Conservation (phyloP, 495 filamentous ascomycete genomes). For the Penicillium crystallinum region DNA sequence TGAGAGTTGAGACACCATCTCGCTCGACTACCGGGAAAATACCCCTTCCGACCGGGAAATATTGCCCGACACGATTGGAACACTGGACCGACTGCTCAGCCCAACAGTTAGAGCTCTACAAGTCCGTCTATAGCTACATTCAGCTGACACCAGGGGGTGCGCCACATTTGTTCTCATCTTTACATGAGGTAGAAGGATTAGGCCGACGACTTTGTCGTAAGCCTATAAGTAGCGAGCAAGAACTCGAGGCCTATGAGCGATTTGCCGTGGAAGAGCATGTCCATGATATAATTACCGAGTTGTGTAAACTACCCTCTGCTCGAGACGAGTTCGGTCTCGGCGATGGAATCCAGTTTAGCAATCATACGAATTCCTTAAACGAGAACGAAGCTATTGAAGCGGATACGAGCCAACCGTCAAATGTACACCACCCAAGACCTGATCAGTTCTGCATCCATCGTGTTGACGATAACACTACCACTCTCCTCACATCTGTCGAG, state of each 20-base stretch:
- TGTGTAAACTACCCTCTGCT: slow-evolving; percentile 24
- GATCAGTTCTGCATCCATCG: slow-evolving; percentile 24
- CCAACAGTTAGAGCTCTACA: slow-evolving; percentile 25
- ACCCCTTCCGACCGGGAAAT: slow-evolving; percentile 26
- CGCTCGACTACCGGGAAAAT: slow-evolving; percentile 30
- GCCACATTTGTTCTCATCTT: slow-evolving; percentile 17
- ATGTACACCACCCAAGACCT: slow-evolving; percentile 1
- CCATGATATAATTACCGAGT: slow-evolving; percentile 16
- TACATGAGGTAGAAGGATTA: slow-evolving; percentile 19
- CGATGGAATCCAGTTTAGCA: slow-evolving; percentile 24
- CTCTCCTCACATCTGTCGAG: slow-evolving; percentile 23
- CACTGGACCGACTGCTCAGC: slow-evolving; percentile 28
- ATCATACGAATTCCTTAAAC: slow-evolving; percentile 19
- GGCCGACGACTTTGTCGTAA: slow-evolving; percentile 9
- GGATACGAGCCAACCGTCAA: slow-evolving; percentile 1
- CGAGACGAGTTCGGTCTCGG: slow-evolving; percentile 23
- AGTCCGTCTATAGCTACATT: slow-evolving; percentile 22
- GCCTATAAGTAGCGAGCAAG: slow-evolving; percentile 29
- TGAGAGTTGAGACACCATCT: slow-evolving; percentile 21
- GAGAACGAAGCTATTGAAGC: not conserved
- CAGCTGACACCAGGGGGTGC: slow-evolving; percentile 14
- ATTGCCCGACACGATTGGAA: slow-evolving; percentile 24
- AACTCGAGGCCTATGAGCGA: slow-evolving; percentile 30
- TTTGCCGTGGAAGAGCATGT: slow-evolving; percentile 25
- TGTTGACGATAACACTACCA: slow-evolving; percentile 15